These are phyloP conservation scores for Podospora anserina DNA, from an alignment of 495 filamentous ascomycete species.

Conservation along the genomic window DNA sequence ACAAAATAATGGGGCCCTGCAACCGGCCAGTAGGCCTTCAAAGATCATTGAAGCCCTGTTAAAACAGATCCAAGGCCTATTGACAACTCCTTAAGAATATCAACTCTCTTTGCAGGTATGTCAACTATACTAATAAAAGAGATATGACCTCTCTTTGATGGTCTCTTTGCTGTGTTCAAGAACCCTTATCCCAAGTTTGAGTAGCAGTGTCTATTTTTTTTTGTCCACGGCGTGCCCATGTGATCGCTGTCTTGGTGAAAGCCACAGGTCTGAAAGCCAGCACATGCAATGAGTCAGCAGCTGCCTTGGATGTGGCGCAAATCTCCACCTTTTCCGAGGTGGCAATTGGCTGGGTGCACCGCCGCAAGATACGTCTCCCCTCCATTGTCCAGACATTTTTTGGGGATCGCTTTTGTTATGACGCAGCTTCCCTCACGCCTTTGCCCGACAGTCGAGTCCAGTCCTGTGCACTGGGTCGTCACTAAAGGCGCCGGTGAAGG, in stretches of 20 bases:
- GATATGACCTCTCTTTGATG: too few species aligned
- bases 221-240: too few species aligned
- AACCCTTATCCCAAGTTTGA: background rate
- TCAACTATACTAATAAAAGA: too few species aligned
- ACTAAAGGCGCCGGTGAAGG: background rate
- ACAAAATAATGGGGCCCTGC: too few species aligned
- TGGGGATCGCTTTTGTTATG: background rate
- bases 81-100: too few species aligned
- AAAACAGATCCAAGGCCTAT: too few species aligned
- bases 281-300: conserved; percentile 5
- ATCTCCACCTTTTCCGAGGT: background rate
- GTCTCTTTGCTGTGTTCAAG: too few species aligned
- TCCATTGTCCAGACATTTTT: conserved; percentile 6
- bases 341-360: conserved; percentile 1
- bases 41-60: too few species aligned
- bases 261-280: background rate
- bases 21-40: too few species aligned
- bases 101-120: too few species aligned
- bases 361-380: background rate
- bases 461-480: background rate
- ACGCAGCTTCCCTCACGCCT: conserved; percentile 1
- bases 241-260: background rate
- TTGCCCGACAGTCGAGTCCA: background rate
- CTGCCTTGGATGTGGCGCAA: background rate
- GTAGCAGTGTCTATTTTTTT: too few species aligned